These are phyloP conservation scores for Crithidia mellificae DNA, from an alignment of 208 protist species.

Conservation along the genomic window DNA sequence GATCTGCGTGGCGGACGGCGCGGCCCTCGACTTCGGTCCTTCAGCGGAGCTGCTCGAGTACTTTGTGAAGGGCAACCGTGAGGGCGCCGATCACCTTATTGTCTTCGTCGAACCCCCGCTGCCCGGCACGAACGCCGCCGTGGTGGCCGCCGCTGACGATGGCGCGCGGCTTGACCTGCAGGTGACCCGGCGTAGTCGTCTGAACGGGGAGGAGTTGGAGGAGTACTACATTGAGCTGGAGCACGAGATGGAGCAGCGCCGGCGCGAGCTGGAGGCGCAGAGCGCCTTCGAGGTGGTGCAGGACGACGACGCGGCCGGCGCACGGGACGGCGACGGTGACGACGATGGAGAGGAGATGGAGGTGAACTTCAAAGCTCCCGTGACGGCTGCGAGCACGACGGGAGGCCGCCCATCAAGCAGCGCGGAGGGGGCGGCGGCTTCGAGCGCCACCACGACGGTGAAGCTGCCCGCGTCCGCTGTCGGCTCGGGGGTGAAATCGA, in stretches of 20 bases:
- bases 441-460: not conserved
- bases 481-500: not conserved
- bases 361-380: not conserved
- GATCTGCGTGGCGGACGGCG: conserved; percentile 79
- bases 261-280: conserved; percentile 42
- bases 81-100: conserved; percentile 68
- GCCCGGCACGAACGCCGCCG: conserved; percentile 56
- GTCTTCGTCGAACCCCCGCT: conserved; percentile 56
- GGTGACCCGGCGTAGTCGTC: conserved; percentile 49
- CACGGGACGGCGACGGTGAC: conserved; percentile 35
- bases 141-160: conserved; percentile 34
- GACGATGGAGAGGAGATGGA: conserved; percentile 23
- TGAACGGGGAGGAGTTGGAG: conserved; percentile 84
- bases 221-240: conserved; percentile 85
- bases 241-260: conserved; percentile 54
- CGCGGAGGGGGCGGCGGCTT: not conserved
- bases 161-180: conserved; percentile 42
- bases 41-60: conserved; percentile 70
- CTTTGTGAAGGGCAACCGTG: conserved; percentile 34
- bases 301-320: conserved; percentile 38
- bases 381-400: not conserved
- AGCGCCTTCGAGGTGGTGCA: conserved; percentile 43
- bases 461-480: not conserved
- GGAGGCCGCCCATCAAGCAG: not conserved
- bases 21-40: conserved; percentile 70